A percentile compares a stretch with the other conserved stretches of the same genome.
Conservation (phyloP, 78 protist species). For the Anaeramoeba flamelloides region DNA sequence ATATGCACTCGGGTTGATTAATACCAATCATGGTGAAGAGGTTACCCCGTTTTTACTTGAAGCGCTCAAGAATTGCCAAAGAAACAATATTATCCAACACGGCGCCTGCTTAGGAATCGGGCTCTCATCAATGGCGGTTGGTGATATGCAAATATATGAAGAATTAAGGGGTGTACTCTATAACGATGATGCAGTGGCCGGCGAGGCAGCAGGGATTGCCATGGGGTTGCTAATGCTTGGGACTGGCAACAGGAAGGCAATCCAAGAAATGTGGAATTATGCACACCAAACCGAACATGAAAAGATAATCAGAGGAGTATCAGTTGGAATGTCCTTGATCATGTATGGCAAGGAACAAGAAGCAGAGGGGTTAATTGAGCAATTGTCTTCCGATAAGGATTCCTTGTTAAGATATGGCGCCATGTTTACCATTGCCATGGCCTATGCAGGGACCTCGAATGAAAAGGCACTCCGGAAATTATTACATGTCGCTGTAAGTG, state of each 20-base stretch:
- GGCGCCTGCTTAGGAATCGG: constrained; percentile 95
- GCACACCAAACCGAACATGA: constrained; percentile 96
- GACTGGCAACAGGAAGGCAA: constrained; percentile 32
- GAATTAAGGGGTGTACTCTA: constrained; percentile 31
- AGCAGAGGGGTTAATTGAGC: constrained; percentile 29
- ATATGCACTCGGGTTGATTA: constrained; percentile 90
- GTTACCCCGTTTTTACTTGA: constrained; percentile 29
- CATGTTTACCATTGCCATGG: constrained; percentile 68
- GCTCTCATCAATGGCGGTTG: constrained; percentile 67
- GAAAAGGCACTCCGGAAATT: constrained; percentile 60
- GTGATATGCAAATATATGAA: constrained; percentile 8
- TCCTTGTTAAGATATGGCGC: constrained; percentile 72
- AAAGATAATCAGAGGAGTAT: constrained; percentile 76
- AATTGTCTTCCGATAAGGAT: constrained; percentile 48
- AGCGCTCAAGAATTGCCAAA: constrained; percentile 1
- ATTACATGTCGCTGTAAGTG: constrained; percentile 88
- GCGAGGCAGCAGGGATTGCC: constrained; percentile 89
- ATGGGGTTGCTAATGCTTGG: constrained; percentile 90
- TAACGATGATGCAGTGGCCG: constrained; percentile 71
- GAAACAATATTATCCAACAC: constrained; percentile 64
- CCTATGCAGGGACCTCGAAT: constrained; percentile 77
- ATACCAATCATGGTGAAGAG: constrained; percentile 73
- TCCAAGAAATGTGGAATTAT: constrained; percentile 63
- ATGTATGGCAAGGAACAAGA: constrained; percentile 67
- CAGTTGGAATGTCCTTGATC: constrained; percentile 65